Evolutionary conservation across 352 stramenopile species (phyloP), one percentile per base, ranked within the genome.

Genomic region (Phytopythium mirpurense): DNA sequence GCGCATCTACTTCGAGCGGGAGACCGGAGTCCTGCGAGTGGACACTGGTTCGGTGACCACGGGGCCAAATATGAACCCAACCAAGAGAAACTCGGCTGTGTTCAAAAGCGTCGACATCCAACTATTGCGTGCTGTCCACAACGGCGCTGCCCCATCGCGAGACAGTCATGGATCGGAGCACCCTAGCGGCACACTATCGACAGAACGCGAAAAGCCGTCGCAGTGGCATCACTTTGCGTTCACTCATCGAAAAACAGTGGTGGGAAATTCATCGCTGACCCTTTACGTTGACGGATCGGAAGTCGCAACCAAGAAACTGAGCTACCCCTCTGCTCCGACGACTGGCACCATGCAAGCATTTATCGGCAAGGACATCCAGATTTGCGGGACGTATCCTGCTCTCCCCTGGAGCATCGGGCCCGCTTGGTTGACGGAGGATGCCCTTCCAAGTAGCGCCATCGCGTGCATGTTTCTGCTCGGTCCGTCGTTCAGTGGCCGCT

Each of bases 151-250:
- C 29, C 9, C 51, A 15, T 10, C 12, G 19, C 8, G 15, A 12
- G 23, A 11, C 40, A 41, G 23, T 19, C 1, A 4, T 26, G 18
- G 11, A 47, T 12, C 8, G 34, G 23, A 3, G 10, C 18, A 2
- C 16, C 29, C 55, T 57, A 51, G 11, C 23, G 11, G 1, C 1
- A 21, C 51, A 18, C 16, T 32, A 5, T 53, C 57, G 8, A 36
- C n/a, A n/a, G n/a, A 61, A 23, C 67, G 58, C 24, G 57, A 76
- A 48, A 61, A 66, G 21, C 54, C 61, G 14, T 60, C 62, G 27
- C 72, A 87, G 26, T 93, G 83, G 83, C 80, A 91, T 48, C 83
- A 93, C 27, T 58, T 93, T 14, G 70, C 72, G 24, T 71, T 93
- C 12, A 83, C 78, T 8, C 83, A 93, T 46, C 76, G 76, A 3